Conservation (phyloP, 2,329 filamentous ascomycete species). For the Aspergillus versicolor region DNA sequence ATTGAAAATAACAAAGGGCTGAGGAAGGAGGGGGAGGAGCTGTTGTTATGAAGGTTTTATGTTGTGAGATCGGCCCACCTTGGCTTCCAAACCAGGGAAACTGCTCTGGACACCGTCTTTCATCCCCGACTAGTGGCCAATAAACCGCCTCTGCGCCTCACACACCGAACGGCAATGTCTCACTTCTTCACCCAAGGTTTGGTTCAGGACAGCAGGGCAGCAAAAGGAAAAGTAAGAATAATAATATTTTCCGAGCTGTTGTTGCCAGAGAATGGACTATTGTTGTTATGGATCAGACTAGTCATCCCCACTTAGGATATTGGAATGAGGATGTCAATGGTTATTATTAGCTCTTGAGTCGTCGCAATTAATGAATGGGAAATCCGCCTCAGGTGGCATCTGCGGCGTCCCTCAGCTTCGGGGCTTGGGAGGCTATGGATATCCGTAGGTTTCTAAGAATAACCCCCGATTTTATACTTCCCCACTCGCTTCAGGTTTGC, state of each 20-base stretch:
- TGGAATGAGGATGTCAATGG: conserved; percentile 9
- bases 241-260: not conserved
- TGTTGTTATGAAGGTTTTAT: conserved; percentile 29
- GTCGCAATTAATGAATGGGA: not conserved
- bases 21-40: conserved; percentile 21
- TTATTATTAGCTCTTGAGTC: conserved; percentile 7
- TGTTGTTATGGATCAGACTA: not conserved
- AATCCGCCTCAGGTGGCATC: not conserved
- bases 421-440: not conserved
- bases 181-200: conserved; percentile 22
- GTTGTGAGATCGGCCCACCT: conserved; percentile 28
- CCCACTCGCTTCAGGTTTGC: not conserved
- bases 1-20: conserved; percentile 18
- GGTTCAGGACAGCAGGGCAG: conserved; percentile 9
- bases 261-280: not conserved
- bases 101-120: conserved; percentile 22
- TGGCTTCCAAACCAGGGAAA: conserved; percentile 24
- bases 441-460: conserved; percentile 9
- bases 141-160: conserved; percentile 23
- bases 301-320: conserved; percentile 10
- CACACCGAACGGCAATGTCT: conserved; percentile 23
- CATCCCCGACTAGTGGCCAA: conserved; percentile 22
- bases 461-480: conserved; percentile 1
- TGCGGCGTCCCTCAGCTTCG: not conserved
- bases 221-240: not conserved